Conservation (phyloP, 306 rosid genomes). For the Citrullus mucosospermus region DNA sequence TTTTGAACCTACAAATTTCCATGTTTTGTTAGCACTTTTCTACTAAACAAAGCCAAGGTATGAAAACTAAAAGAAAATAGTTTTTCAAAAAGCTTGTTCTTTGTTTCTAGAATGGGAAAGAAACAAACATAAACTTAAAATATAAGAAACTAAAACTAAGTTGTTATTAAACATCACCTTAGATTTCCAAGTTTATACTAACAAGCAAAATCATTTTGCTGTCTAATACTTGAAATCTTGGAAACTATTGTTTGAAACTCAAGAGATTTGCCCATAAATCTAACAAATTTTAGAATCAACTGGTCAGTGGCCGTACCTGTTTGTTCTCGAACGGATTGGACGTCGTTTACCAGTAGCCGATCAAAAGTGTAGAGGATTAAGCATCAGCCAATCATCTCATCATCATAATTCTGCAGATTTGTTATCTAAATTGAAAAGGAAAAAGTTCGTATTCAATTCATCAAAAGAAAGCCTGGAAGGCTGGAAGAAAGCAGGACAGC, state of each 20-base stretch:
- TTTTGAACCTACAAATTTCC: too few relatives aligned
- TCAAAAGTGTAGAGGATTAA: not conserved
- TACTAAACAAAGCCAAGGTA: too few relatives aligned
- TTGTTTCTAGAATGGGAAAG: too few relatives aligned
- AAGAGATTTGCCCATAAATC: not conserved
- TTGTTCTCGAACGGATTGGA: not conserved
- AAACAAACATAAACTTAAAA: too few relatives aligned
- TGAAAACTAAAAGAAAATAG: too few relatives aligned
- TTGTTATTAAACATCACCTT: not conserved
- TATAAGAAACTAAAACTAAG: too few relatives aligned
- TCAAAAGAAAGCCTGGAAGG: not conserved
- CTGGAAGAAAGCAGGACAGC: not conserved
- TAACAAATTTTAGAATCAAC: not conserved
- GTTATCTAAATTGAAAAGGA: not conserved
- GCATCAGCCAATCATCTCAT: not conserved
- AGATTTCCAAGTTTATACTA: too few relatives aligned
- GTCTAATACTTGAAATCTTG: too few relatives aligned
- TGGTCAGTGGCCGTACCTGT: not conserved
- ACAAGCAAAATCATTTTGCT: too few relatives aligned
- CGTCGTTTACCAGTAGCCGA: not conserved
- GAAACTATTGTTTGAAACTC: not conserved
- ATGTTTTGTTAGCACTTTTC: too few relatives aligned
- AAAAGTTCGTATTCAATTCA: not conserved
- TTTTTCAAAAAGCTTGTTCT: too few relatives aligned
- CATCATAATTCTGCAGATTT: not conserved